A percentile compares a stretch with the other conserved stretches of the same genome.
These are phyloP conservation scores for Candida pseudoviswanathii DNA, from an alignment of 1,139 yeast species.

Conservation along the genomic window DNA sequence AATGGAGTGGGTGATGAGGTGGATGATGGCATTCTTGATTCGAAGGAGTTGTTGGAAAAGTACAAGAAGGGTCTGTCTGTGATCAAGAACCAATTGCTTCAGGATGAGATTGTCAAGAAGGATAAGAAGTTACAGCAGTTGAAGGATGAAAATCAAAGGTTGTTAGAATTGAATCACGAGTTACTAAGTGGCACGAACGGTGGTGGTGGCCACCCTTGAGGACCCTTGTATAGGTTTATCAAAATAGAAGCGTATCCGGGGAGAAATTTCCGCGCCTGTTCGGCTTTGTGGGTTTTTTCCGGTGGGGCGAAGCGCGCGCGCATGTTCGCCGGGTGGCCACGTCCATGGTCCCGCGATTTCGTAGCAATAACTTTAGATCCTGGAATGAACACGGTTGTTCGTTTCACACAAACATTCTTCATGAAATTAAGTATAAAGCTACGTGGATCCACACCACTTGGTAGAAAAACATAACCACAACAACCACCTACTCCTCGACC, in stretches of 20 bases:
- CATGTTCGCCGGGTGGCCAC: neutral
- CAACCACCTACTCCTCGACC: neutral
- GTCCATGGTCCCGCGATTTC: neutral
- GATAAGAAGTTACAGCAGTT: conserved; percentile 28
- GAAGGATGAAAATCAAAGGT: conserved; percentile 30
- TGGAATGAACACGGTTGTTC: neutral
- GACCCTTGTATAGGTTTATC: neutral
- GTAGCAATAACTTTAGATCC: neutral
- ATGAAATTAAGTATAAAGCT: neutral
- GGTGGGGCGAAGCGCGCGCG: neutral
- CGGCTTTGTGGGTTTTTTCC: too few relatives aligned
- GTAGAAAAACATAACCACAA: neutral
- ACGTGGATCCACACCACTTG: neutral
- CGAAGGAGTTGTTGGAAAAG: conserved; percentile 10
- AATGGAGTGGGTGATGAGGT: neutral
- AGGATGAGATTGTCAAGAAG: conserved; percentile 28
- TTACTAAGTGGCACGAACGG: conserved; percentile 22
- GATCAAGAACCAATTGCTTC: conserved; percentile 22
- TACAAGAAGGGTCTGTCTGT: conserved; percentile 19
- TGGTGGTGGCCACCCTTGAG: neutral
- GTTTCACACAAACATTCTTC: neutral
- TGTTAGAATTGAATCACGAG: conserved; percentile 38
- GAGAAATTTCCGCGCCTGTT: neutral
- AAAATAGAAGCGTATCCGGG: neutral
- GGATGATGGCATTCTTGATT: conserved; percentile 6